A percentile compares a stretch with the other conserved stretches of the same genome.
Evolutionary conservation across 441 rosid genomes (phyloP).

Genomic region (Aleurites moluccanus): DNA sequence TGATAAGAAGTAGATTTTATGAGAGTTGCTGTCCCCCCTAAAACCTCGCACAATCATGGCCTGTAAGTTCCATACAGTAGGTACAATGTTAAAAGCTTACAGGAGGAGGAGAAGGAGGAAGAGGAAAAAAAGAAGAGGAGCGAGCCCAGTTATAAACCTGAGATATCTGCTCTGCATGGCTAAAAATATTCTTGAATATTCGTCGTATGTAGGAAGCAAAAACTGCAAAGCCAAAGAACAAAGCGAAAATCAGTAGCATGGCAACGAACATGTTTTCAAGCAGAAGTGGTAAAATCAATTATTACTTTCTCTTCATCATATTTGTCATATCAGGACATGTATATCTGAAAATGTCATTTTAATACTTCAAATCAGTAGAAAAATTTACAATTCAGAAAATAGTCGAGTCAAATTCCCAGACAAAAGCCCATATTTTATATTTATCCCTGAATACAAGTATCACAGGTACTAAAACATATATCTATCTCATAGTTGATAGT

Average conservation of each 20-base stretch:
- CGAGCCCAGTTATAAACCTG: constrained; percentile 48
- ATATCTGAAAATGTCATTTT: too few relatives aligned
- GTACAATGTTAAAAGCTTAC: not conserved
- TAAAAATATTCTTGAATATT: constrained; percentile 86
- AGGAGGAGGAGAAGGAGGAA: not conserved
- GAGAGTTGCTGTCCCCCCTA: constrained; percentile 72
- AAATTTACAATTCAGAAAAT: not conserved
- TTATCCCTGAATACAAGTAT: not conserved
- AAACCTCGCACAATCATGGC: constrained; percentile 97
- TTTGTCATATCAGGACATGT: too few relatives aligned
- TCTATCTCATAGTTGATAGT: not conserved
- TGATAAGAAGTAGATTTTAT: constrained; percentile 63
- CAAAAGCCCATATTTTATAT: not conserved
- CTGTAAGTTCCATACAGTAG: constrained; percentile 37
- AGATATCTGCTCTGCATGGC: constrained; percentile 90
- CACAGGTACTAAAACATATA: not conserved
- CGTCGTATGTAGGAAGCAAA: constrained; percentile 75
- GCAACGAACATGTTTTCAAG: not conserved
- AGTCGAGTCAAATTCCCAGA: not conserved
- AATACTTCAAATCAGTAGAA: not conserved
- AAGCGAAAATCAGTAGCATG: constrained; percentile 10
- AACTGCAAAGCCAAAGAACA: constrained; percentile 45
- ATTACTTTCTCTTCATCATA: constrained; percentile 3
- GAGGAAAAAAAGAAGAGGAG: not conserved
- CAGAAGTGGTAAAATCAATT: not conserved